Conservation (phyloP, 352 stramenopile genomes). For the Globisporangium irregulare region DNA sequence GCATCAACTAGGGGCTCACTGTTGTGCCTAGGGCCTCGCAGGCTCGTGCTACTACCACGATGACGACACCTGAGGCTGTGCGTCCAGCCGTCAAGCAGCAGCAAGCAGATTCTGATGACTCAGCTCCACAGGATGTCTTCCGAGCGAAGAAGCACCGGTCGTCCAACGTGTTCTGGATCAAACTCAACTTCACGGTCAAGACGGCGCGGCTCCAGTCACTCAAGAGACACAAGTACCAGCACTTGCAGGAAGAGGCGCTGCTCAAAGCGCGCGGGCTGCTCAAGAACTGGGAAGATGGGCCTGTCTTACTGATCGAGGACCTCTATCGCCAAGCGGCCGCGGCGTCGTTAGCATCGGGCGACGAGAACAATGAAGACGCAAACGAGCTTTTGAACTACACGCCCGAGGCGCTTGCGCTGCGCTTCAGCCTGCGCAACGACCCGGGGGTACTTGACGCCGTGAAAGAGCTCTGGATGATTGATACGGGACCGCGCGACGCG, state of each 20-base stretch:
- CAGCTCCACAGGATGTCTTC: background rate
- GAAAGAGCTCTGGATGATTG: constrained; percentile 53
- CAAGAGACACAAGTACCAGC: constrained; percentile 73
- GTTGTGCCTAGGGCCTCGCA: background rate
- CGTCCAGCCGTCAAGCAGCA: background rate
- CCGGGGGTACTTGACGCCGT: constrained; percentile 41
- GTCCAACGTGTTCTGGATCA: constrained; percentile 60
- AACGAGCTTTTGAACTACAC: constrained; percentile 69
- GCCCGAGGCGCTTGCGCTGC: constrained; percentile 54
- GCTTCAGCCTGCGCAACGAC: constrained; percentile 66
- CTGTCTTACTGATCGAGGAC: constrained; percentile 57
- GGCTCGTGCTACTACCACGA: background rate
- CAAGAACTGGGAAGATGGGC: constrained; percentile 63
- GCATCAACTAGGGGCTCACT: background rate
- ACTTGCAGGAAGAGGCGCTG: constrained; percentile 65
- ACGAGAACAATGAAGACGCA: constrained; percentile 42
- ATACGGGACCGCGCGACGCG: constrained; percentile 43
- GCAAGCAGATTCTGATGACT: background rate
- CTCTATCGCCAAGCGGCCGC: constrained; percentile 45
- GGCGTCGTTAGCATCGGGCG: constrained; percentile 17
- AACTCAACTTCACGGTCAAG: constrained; percentile 77
- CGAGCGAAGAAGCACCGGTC: constrained; percentile 21
- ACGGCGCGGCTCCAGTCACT: constrained; percentile 50
- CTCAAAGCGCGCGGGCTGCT: constrained; percentile 56
- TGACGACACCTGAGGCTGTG: background rate